Percentiles rank a stretch among this genome's conserved stretches.
phyloP scores from a whole-genome alignment of 1,284 basidiomycete species.

The Microbotryomycetes sp. region DNA sequence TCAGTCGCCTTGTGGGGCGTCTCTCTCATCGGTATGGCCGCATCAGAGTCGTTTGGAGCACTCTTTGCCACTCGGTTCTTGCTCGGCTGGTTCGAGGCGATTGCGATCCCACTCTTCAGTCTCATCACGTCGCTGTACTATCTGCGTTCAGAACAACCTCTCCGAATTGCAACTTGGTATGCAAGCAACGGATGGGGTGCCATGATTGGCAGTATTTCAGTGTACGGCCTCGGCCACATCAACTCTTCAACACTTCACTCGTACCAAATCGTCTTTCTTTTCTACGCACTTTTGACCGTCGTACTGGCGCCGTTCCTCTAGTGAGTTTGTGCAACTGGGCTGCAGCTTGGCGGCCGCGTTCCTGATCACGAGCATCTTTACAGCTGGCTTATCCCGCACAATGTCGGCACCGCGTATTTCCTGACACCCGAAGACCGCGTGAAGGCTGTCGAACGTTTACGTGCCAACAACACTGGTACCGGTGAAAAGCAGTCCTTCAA shows the following conservation, averaged over 20 bases:
- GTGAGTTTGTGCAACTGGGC: no score
- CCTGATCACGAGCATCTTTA: not conserved
- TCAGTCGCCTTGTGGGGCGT: not conserved
- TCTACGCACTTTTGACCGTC: slow-evolving; percentile 39
- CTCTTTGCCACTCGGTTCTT: not conserved
- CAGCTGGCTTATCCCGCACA: slow-evolving; percentile 35
- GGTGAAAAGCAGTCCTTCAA: slow-evolving; percentile 39
- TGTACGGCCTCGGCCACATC: not conserved
- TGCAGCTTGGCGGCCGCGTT: no score
- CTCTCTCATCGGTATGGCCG: not conserved
- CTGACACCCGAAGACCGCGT: slow-evolving; percentile 39
- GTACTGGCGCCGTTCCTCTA: slow-evolving; percentile 37
- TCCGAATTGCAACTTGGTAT: not conserved
- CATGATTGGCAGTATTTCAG: not conserved
- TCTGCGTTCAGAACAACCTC: slow-evolving; percentile 5
- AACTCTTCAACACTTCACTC: not conserved
- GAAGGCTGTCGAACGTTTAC: slow-evolving; percentile 41
- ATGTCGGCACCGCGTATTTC: slow-evolving; percentile 40
- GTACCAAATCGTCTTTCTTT: slow-evolving; percentile 41
- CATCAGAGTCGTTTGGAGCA: not conserved
- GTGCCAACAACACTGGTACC: slow-evolving; percentile 42
- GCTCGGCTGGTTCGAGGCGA: slow-evolving; percentile 1
- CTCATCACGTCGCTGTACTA: slow-evolving; percentile 2
- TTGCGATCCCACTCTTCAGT: not conserved
- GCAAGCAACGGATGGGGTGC: not conserved